Evolutionary conservation across 768 basidiomycete species (phyloP), one percentile per base, ranked within the genome.

Genomic region (Lactarius sp.): DNA sequence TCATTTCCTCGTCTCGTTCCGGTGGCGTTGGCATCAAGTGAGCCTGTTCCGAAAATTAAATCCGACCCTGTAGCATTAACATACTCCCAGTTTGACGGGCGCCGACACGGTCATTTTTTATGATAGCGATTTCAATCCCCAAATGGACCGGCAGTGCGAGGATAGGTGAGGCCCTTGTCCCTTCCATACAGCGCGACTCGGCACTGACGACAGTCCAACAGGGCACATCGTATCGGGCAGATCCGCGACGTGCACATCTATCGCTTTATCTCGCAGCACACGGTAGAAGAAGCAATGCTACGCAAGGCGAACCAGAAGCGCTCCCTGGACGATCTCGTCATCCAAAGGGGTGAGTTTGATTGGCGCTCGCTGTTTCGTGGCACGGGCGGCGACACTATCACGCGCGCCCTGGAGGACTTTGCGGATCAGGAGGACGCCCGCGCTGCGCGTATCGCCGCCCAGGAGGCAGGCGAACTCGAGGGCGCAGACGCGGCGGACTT

Each of bases 221-320:
- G 95, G 52, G 96, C 95, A 0, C 96, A 99, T 73, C 91, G 96
- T n/a, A 98, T 99, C 66, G 96, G 96, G 9, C 96, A 98, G 73
- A 93, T 93, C 63, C 90, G 92, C 54, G 92, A 94, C 71, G 95
- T 98, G 9, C 92, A 97, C 72, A 95, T 98, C 69, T 97, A 96
- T 75, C 88, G 95, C 18, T 93, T 98, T 72, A 86, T 98, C 52
- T 92, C 92, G 10, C 80, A 84, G 62, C 83, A 90, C 74, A 95
- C 95, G 0, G 93, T 98, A 37, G 95, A 98, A 74, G 95, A 98
- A 75, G 92, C 94, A 56, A 90, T 98, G 84, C 83, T 98, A 37
- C 87, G 88, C 66, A 97, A 96, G 73, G 95, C 95, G n/a, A 95
- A 98, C 69, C 95, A 98, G 77, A 98, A 98, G 75, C 87, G 94